Percentiles rank a stretch among this genome's conserved stretches.
Conservation (phyloP, 306 rosid species). For the Crotalaria pallida region DNA sequence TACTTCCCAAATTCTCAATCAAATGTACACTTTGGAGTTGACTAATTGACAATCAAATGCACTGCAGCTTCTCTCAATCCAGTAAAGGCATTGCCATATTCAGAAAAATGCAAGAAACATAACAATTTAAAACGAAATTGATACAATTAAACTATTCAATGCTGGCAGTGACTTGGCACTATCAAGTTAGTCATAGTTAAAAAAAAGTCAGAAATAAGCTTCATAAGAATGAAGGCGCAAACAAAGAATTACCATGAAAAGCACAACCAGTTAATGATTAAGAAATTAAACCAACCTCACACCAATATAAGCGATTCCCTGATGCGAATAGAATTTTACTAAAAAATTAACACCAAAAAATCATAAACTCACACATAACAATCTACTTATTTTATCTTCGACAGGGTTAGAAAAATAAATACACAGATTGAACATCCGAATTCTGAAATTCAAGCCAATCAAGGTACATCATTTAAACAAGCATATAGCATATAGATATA, state of each 20-base stretch:
- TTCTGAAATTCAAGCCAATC: neutral
- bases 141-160: neutral
- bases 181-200: neutral
- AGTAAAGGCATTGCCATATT: neutral
- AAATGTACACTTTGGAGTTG: neutral
- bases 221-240: neutral
- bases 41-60: neutral
- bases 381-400: neutral
- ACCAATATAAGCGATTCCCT: slow-evolving; percentile 86
- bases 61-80: neutral
- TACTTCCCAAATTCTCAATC: neutral
- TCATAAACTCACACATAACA: neutral
- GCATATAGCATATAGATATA: neutral
- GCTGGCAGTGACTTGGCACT: no score
- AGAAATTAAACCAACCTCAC: slow-evolving; percentile 57
- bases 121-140: neutral
- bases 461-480: neutral
- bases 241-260: neutral
- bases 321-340: no score
- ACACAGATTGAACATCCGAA: neutral
- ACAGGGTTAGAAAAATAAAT: neutral
- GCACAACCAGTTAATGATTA: neutral
- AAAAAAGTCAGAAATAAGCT: neutral
- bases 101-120: neutral
- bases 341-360: neutral